Conservation (phyloP, 148 eudicot genomes). For the Rhododendron williamsianum region DNA sequence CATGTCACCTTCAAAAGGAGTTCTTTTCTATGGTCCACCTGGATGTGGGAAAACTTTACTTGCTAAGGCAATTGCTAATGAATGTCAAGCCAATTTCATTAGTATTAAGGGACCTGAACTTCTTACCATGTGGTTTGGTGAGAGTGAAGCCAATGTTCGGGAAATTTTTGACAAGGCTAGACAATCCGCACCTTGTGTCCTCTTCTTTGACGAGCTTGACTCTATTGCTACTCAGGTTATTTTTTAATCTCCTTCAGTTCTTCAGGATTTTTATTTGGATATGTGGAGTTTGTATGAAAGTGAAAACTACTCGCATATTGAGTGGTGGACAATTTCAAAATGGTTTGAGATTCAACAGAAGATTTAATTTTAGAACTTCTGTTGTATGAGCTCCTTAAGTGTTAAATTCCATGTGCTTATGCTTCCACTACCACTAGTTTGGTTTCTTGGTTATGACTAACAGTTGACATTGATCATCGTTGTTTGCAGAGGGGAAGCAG, state of each 20-base stretch:
- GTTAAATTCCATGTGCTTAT: not conserved
- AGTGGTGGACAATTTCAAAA: not conserved
- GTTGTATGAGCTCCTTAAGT: not conserved
- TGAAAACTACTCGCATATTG: not conserved
- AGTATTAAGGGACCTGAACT: slow-evolving; percentile 50
- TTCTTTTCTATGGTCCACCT: slow-evolving; percentile 33
- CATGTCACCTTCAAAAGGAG: slow-evolving; percentile 48
- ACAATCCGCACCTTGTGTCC: slow-evolving; percentile 47
- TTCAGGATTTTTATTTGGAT: not conserved
- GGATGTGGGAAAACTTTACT: slow-evolving; percentile 44
- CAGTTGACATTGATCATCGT: not conserved
- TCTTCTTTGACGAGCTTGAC: slow-evolving; percentile 55
- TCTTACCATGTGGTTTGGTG: slow-evolving; percentile 62
- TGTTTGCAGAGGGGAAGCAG: slow-evolving; percentile 46
- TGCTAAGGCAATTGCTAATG: slow-evolving; percentile 54
- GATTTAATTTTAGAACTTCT: not conserved
- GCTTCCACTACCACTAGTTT: not conserved
- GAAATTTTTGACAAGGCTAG: slow-evolving; percentile 58
- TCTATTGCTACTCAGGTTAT: slow-evolving; percentile 56
- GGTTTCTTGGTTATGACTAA: not conserved
- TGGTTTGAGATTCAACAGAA: too few relatives aligned
- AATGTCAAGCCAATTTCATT: slow-evolving; percentile 49
- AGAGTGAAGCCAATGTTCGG: slow-evolving; percentile 54
- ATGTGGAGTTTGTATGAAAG: not conserved
- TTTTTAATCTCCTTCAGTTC: not conserved